These are phyloP conservation scores for Helianthus annuus DNA, from an alignment of 129 eudicot genomes.

Conservation along the genomic window HanXRQr2.0-SUNRISE NC_035437.2:131063506-131064005, in stretches of 20 bases:
- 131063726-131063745: neutral
- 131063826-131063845: neutral
- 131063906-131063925: slow-evolving; percentile 96
- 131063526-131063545: neutral
- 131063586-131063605: neutral
- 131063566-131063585: neutral
- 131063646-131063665: neutral
- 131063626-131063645: neutral
- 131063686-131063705: neutral
- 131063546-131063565: neutral
- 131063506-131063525: neutral
- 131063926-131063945: slow-evolving; percentile 95
- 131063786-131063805: neutral
- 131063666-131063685: neutral
- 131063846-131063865: slow-evolving; percentile 13
- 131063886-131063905: slow-evolving; percentile 94
- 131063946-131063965: slow-evolving; percentile 97
- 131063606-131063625: neutral
- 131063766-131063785: neutral
- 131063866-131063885: slow-evolving; percentile 34
- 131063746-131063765: neutral
- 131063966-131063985: slow-evolving; percentile 86
- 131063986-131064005: slow-evolving; percentile 12
- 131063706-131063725: neutral
- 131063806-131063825: neutral